phyloP scores from a whole-genome alignment of 768 basidiomycete species.

The Galerina marginata region DNA sequence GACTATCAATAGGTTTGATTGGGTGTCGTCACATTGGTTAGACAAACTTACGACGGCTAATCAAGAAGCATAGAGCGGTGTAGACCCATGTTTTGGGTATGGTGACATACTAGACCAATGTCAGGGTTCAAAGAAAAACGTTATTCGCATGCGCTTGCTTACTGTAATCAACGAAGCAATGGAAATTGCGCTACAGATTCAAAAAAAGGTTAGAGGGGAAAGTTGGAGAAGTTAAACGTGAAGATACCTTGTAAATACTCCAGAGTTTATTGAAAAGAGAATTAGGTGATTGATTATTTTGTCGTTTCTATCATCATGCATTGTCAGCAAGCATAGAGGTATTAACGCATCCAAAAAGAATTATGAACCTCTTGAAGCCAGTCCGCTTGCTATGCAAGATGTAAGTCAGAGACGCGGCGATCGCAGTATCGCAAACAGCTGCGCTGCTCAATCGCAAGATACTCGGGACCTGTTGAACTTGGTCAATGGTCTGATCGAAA shows the following conservation, averaged over 20 bases:
- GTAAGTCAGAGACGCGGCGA: conserved; percentile 34
- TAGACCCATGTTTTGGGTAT: conserved; percentile 39
- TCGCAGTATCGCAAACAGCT: conserved; percentile 37
- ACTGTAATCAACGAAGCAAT: conserved; percentile 37
- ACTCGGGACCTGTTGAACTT: conserved; percentile 28
- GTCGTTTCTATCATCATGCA: conserved; percentile 28
- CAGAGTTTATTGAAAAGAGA: conserved; percentile 37
- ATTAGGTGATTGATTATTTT: conserved; percentile 40
- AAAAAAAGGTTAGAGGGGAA: neutral
- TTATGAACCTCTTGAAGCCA: conserved; percentile 34
- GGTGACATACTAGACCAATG: conserved; percentile 28
- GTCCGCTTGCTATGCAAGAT: conserved; percentile 38
- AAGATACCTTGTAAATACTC: conserved; percentile 33
- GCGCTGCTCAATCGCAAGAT: conserved; percentile 36
- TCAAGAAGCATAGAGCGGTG: conserved; percentile 37
- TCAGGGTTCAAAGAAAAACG: neutral
- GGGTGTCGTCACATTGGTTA: neutral
- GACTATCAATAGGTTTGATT: conserved; percentile 19
- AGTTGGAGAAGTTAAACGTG: too few species aligned
- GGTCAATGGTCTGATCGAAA: neutral
- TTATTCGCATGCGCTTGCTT: neutral
- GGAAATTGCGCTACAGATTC: conserved; percentile 28
- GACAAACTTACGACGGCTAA: conserved; percentile 33
- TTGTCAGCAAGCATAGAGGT: neutral
- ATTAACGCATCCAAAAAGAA: neutral